phyloP scores from a whole-genome alignment of 345 rosid genomes.

The Sisymbrium altissimum region DNA sequence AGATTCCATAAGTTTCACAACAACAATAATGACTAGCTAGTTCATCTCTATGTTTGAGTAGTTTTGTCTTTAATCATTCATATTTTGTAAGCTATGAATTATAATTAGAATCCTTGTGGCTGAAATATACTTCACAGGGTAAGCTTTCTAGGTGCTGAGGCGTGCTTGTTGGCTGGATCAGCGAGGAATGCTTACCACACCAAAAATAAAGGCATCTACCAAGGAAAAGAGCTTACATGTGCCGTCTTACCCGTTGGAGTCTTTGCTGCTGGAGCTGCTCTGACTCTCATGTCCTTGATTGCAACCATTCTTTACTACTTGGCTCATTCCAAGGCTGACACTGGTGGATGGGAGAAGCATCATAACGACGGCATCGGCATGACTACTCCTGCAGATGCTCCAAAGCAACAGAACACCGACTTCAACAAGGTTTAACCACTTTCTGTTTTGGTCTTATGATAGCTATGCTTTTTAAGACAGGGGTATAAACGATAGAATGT shows the following conservation, averaged over 20 bases:
- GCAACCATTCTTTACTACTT: slow-evolving; percentile 70
- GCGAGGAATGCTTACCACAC: slow-evolving; percentile 88
- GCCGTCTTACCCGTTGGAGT: slow-evolving; percentile 89
- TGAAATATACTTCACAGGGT: slow-evolving; percentile 44
- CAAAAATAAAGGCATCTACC: slow-evolving; percentile 57
- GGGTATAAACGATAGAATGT: background rate
- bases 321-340: slow-evolving; percentile 84
- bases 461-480: slow-evolving; percentile 12
- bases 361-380: slow-evolving; percentile 58
- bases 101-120: background rate
- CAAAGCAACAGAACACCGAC: slow-evolving; percentile 45
- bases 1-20: background rate
- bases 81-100: background rate
- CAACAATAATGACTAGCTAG: background rate
- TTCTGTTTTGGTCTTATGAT: slow-evolving; percentile 1
- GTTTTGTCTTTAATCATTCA: background rate
- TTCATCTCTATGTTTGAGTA: background rate
- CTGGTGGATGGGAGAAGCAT: slow-evolving; percentile 97
- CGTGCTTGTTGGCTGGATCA: slow-evolving; percentile 90
- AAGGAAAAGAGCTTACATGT: slow-evolving; percentile 50
- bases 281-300: slow-evolving; percentile 65
- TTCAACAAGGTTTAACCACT: slow-evolving; percentile 43
- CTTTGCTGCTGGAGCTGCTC: slow-evolving; percentile 91
- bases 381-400: slow-evolving; percentile 33
- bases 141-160: slow-evolving; percentile 90